Conservation (phyloP, 2,329 filamentous ascomycete genomes). For the Ustilaginoidea virens region DNA sequence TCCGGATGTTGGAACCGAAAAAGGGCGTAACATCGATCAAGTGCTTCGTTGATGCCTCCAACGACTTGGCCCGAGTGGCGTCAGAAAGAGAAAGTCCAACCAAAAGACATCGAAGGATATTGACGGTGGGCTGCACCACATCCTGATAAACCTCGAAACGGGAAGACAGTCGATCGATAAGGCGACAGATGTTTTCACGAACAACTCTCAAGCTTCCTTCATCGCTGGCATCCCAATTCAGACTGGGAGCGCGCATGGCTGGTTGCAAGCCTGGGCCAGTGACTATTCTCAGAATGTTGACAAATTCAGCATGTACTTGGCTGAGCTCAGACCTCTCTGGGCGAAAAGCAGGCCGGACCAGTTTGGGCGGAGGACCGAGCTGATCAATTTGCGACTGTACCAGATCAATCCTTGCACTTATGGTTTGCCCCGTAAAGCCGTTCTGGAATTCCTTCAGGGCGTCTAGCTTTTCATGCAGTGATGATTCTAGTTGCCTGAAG, state of each 20-base stretch:
- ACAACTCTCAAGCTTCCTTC: conserved; percentile 30
- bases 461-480: conserved; percentile 39
- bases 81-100: conserved; percentile 54
- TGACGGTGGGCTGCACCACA: conserved; percentile 61
- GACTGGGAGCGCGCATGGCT: conserved; percentile 7
- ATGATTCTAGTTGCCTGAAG: conserved; percentile 35
- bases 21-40: conserved; percentile 38
- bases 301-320: conserved; percentile 69
- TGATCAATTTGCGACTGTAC: conserved; percentile 44
- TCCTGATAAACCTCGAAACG: conserved; percentile 74
- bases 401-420: conserved; percentile 49
- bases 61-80: conserved; percentile 25
- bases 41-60: conserved; percentile 16
- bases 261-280: conserved; percentile 21
- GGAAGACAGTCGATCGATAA: conserved; percentile 52
- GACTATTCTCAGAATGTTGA: conserved; percentile 54
- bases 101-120: conserved; percentile 64
- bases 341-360: conserved; percentile 53
- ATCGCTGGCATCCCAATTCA: conserved; percentile 8
- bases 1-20: conserved; percentile 29
- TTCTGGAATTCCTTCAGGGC: conserved; percentile 51
- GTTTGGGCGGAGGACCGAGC: conserved; percentile 51
- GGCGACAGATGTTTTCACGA: conserved; percentile 44
- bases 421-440: conserved; percentile 50
- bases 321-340: conserved; percentile 52